Evolutionary conservation across 768 basidiomycete genomes (phyloP).

Genomic region (Boletus tylopilopsis): DNA sequence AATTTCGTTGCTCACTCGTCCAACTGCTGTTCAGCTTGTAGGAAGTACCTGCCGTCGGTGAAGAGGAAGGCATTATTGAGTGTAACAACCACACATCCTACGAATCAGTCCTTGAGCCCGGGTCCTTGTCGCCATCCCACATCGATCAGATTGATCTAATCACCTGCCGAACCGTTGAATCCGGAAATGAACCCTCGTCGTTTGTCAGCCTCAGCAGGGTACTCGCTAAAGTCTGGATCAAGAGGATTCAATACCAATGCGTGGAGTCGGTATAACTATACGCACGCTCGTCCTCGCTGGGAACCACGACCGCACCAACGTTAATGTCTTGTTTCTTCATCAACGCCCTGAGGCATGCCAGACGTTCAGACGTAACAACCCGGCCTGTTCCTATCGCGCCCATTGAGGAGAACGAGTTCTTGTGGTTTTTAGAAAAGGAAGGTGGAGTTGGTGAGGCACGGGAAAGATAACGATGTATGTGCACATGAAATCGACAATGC

Average conservation of each 20-base stretch:
- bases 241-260: not conserved
- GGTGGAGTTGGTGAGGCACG: constrained; percentile 5
- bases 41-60: constrained; percentile 93
- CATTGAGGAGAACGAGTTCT: constrained; percentile 28
- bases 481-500: constrained; percentile 13
- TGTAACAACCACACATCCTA: constrained; percentile 78
- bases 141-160: constrained; percentile 9
- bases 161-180: constrained; percentile 92
- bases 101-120: constrained; percentile 5
- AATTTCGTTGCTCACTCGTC: constrained; percentile 52
- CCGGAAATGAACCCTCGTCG: constrained; percentile 87
- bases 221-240: constrained; percentile 80
- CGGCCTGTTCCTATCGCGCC: constrained; percentile 35
- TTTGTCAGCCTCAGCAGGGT: constrained; percentile 79
- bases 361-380: constrained; percentile 60
- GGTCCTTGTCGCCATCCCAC: not conserved
- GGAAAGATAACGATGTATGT: constrained; percentile 22
- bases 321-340: constrained; percentile 55
- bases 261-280: constrained; percentile 7
- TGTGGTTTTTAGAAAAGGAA: not conserved
- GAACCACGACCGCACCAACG: constrained; percentile 76
- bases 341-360: constrained; percentile 61
- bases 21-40: constrained; percentile 89
- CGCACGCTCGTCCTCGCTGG: constrained; percentile 91
- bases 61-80: constrained; percentile 72